Percentiles rank a stretch among this genome's conserved stretches.
These are phyloP conservation scores for Oldenlandia corymbosa DNA, from an alignment of 257 asterid genomes.

Conservation along the genomic window DNA sequence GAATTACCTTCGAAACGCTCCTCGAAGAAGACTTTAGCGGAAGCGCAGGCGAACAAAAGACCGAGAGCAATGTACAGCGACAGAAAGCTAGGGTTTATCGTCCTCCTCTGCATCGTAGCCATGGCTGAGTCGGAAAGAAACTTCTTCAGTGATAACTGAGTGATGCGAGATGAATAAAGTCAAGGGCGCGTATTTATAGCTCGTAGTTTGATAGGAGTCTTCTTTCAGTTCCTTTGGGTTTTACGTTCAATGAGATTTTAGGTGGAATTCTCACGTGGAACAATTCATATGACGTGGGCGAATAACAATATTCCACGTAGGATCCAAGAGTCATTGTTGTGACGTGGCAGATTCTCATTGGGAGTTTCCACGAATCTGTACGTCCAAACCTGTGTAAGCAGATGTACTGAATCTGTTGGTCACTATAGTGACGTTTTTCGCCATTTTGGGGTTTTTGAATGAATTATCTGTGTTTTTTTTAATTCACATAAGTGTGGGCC, in stretches of 20 bases:
- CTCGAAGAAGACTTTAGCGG: slow-evolving; percentile 78
- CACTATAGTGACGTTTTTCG: slow-evolving; percentile 5
- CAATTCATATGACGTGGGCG: background rate
- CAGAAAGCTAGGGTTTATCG: slow-evolving; percentile 39
- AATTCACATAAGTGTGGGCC: too few species aligned
- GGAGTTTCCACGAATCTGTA: slow-evolving; percentile 31
- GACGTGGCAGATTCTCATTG: slow-evolving; percentile 55
- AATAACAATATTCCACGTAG: slow-evolving; percentile 13
- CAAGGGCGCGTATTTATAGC: slow-evolving; percentile 1
- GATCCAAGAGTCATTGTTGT: slow-evolving; percentile 29
- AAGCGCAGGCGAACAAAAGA: slow-evolving; percentile 45
- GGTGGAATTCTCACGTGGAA: slow-evolving; percentile 32
- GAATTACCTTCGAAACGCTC: slow-evolving; percentile 78
- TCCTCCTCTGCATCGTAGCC: slow-evolving; percentile 44
- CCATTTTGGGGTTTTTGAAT: background rate
- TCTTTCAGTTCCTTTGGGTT: slow-evolving; percentile 21
- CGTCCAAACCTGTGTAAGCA: slow-evolving; percentile 18
- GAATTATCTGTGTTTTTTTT: too few species aligned
- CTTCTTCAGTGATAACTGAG: background rate
- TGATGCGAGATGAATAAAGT: background rate
- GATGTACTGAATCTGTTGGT: slow-evolving; percentile 1
- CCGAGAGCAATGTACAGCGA: slow-evolving; percentile 41
- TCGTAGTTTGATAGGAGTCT: background rate
- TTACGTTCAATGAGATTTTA: slow-evolving; percentile 10
- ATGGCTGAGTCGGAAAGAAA: slow-evolving; percentile 29